Evolutionary conservation across 352 stramenopile species (phyloP).

Genomic region (Pythium rhizo-oryzae): DNA sequence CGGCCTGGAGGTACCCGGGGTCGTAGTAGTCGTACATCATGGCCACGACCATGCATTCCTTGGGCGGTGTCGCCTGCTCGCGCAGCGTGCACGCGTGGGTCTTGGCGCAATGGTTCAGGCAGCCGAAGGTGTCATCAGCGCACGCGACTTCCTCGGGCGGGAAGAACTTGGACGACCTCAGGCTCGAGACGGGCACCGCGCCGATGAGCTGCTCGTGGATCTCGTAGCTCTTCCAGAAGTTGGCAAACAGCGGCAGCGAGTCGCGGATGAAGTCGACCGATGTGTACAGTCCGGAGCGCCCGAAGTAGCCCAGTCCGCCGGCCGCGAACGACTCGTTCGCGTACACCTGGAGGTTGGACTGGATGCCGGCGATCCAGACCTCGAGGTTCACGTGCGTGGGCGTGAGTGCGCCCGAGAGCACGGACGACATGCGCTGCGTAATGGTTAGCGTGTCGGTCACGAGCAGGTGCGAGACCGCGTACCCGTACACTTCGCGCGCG

Average conservation of each 20-base stretch:
- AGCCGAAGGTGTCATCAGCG: constrained; percentile 41
- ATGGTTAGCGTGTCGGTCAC: constrained; percentile 23
- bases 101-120: constrained; percentile 46
- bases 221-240: constrained; percentile 63
- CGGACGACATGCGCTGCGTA: constrained; percentile 42
- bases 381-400: constrained; percentile 66
- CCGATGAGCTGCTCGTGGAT: constrained; percentile 42
- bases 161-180: constrained; percentile 40
- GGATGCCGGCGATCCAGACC: constrained; percentile 47
- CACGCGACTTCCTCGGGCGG: constrained; percentile 36
- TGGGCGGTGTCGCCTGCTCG: constrained; percentile 39
- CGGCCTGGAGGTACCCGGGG: constrained; percentile 36
- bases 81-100: constrained; percentile 45
- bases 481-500: constrained; percentile 46
- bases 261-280: constrained; percentile 36
- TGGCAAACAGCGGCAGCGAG: constrained; percentile 33
- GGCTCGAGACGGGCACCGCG: constrained; percentile 25
- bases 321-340: constrained; percentile 49
- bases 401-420: constrained; percentile 37
- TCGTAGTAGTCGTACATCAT: constrained; percentile 46
- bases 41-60: constrained; percentile 40
- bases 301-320: constrained; percentile 45
- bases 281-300: constrained; percentile 52
- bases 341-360: constrained; percentile 41
- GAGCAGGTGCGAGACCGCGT: constrained; percentile 29